These are phyloP conservation scores for Calonectria honghensis DNA, from an alignment of 2,329 filamentous ascomycete species.

Conservation along the genomic window DNA sequence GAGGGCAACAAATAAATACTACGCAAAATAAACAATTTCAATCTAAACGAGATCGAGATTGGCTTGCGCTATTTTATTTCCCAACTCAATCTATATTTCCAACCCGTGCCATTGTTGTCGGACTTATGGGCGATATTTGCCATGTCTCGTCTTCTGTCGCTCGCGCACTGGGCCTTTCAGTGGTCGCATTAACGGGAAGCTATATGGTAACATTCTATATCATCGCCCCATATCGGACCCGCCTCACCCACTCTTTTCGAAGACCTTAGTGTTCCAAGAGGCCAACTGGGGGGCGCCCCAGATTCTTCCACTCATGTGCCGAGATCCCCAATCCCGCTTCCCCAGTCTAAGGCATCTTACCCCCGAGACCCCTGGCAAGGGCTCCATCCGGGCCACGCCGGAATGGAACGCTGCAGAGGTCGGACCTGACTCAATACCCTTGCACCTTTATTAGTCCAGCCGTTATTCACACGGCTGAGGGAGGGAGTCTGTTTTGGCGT, in stretches of 20 bases:
- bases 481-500: not conserved
- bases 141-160: not conserved
- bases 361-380: slow-evolving; percentile 20
- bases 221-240: not conserved
- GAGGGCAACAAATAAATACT: not conserved
- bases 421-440: slow-evolving; percentile 34
- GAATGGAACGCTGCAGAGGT: slow-evolving; percentile 23
- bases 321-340: slow-evolving; percentile 30
- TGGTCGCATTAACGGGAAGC: not conserved
- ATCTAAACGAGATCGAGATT: not conserved
- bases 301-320: slow-evolving; percentile 26
- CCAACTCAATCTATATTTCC: not conserved
- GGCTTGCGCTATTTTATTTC: not conserved
- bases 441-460: slow-evolving; percentile 20
- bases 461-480: slow-evolving; percentile 22
- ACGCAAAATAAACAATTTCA: not conserved
- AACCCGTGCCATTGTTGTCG: not conserved
- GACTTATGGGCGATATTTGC: not conserved
- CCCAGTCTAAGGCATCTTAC: not conserved
- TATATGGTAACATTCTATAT: not conserved
- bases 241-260: not conserved
- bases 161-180: not conserved
- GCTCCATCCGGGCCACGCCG: slow-evolving; percentile 7
- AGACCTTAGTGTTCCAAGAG: slow-evolving; percentile 15
- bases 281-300: slow-evolving; percentile 22